phyloP scores from a whole-genome alignment of 805 yeast species.

The Metschnikowia santaceciliae region DNA sequence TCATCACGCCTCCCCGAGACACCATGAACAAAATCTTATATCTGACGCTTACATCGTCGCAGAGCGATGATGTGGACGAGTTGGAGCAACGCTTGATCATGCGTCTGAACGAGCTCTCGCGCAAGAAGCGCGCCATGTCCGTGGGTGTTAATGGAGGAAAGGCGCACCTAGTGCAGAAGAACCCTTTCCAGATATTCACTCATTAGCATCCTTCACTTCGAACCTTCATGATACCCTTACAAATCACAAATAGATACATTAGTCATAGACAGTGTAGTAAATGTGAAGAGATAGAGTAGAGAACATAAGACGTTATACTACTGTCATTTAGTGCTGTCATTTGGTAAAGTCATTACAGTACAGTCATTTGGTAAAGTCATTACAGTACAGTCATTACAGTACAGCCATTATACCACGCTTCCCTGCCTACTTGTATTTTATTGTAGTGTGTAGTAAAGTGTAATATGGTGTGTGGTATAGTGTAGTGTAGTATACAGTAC shows the following conservation, averaged over 20 bases:
- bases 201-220: not conserved
- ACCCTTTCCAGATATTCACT: conserved; percentile 22
- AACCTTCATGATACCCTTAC: conserved; percentile 2
- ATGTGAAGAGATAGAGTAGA: too few species aligned
- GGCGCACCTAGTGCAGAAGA: conserved; percentile 30
- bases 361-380: too few species aligned
- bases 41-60: conserved; percentile 8
- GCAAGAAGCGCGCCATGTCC: conserved; percentile 33
- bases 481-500: too few species aligned
- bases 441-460: too few species aligned
- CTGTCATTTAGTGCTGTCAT: too few species aligned
- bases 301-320: too few species aligned
- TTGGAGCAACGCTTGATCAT: conserved; percentile 19
- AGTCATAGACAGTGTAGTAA: too few species aligned
- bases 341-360: too few species aligned
- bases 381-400: too few species aligned
- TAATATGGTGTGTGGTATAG: too few species aligned
- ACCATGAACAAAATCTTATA: conserved; percentile 21
- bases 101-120: conserved; percentile 18
- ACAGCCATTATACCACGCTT: too few species aligned
- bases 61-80: conserved; percentile 15
- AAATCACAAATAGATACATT: not conserved
- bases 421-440: too few species aligned
- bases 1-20: conserved; percentile 34
- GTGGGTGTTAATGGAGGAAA: conserved; percentile 38